Conservation (phyloP, 495 filamentous ascomycete species). For the Lasiosphaeriaceae sp. region DNA sequence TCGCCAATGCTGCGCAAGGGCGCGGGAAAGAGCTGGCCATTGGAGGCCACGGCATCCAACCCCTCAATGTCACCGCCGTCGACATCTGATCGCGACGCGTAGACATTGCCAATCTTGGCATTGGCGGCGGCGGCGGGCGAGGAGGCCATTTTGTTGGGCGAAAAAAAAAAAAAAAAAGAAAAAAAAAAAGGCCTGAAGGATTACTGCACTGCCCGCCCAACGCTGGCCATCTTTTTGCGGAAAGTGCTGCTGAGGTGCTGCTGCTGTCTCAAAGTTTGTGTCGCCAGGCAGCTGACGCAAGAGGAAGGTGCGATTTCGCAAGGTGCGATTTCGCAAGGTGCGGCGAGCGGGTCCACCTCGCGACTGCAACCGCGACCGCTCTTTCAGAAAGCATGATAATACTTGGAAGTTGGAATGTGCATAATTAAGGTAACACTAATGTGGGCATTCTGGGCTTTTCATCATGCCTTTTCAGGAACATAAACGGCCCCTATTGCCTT, state of each 20-base stretch:
- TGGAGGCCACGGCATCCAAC: background rate
- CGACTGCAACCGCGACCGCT: background rate
- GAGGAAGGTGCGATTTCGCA: conserved; percentile 2
- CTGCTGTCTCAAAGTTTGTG: background rate
- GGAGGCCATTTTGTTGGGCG: background rate
- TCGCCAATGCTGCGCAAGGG: background rate
- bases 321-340: background rate
- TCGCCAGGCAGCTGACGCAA: background rate
- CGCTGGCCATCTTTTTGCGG: background rate
- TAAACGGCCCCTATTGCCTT: too few relatives aligned
- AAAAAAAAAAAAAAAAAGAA: too few relatives aligned
- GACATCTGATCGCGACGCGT: background rate
- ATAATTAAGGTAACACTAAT: too few relatives aligned
- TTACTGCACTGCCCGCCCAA: background rate
- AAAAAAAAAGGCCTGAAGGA: too few relatives aligned
- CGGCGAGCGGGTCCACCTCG: background rate
- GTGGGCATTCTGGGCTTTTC: background rate
- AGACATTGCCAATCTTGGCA: background rate
- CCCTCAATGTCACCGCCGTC: background rate
- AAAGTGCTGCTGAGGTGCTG: background rate
- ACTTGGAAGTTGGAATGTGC: too few relatives aligned
- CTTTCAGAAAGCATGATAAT: background rate
- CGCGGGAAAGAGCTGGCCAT: background rate
- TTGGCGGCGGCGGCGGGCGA: background rate
- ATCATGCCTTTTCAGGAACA: too few relatives aligned